A percentile compares a stretch with the other conserved stretches of the same genome.
Evolutionary conservation across 1,284 basidiomycete genomes (phyloP).

Genomic region (Irpex lacteus): DNA sequence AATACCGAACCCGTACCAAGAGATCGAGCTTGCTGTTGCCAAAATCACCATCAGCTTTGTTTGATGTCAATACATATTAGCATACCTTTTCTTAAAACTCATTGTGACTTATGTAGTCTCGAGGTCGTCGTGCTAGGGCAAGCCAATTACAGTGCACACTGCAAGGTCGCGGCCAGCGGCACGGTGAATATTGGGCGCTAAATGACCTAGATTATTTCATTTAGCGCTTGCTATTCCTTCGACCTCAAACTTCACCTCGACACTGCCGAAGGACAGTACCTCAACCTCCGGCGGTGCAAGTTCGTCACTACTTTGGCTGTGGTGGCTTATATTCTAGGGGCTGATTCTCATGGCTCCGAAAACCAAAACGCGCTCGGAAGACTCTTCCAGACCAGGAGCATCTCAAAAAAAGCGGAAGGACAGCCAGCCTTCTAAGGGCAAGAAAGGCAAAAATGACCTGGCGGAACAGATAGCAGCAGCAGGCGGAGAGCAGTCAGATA

Average conservation of each 20-base stretch:
- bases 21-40: conserved; percentile 73
- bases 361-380: not conserved
- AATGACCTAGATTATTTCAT: not conserved
- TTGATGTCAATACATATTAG: too few relatives aligned
- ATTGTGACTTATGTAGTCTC: conserved; percentile 8
- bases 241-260: not conserved
- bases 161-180: not conserved
- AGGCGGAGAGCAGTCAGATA: conserved; percentile 50
- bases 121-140: not conserved
- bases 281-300: not conserved
- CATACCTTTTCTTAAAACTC: conserved; percentile 25
- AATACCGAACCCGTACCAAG: conserved; percentile 87
- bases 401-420: not conserved
- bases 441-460: not conserved
- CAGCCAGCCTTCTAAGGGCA: not conserved
- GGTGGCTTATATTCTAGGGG: not conserved
- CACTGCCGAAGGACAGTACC: not conserved
- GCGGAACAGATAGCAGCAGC: conserved; percentile 38
- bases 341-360: not conserved
- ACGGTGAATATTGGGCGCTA: not conserved
- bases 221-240: not conserved
- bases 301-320: not conserved
- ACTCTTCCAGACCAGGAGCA: not conserved
- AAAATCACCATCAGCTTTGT: too few relatives aligned
- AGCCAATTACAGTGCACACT: not conserved